A percentile compares a stretch with the other conserved stretches of the same genome.
These are phyloP conservation scores for Zygosaccharomyces bisporus DNA, from an alignment of 805 yeast genomes.

Conservation along the genomic window DNA sequence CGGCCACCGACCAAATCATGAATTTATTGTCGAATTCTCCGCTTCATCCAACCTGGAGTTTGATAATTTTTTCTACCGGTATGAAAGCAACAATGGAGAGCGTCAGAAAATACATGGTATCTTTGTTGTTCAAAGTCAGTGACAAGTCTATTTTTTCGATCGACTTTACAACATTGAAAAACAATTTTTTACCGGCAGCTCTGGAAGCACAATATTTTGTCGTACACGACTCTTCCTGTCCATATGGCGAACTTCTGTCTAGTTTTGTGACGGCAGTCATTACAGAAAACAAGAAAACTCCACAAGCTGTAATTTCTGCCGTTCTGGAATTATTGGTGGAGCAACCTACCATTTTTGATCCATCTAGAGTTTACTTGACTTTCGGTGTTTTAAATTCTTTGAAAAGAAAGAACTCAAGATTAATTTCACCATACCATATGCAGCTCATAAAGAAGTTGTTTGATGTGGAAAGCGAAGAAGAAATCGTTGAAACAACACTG, in stretches of 20 bases:
- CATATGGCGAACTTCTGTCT: slow-evolving; percentile 52
- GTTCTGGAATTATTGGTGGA: slow-evolving; percentile 47
- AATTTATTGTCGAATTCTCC: slow-evolving; percentile 48
- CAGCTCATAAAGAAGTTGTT: slow-evolving; percentile 36
- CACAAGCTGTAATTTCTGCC: slow-evolving; percentile 6
- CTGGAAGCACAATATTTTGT: slow-evolving; percentile 62
- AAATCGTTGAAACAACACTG: slow-evolving; percentile 45
- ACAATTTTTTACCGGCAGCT: slow-evolving; percentile 52
- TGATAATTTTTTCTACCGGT: slow-evolving; percentile 71
- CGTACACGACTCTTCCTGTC: slow-evolving; percentile 45
- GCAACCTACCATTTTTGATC: slow-evolving; percentile 56
- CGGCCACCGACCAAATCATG: slow-evolving; percentile 62
- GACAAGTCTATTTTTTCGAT: slow-evolving; percentile 47
- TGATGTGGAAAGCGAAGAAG: slow-evolving; percentile 45
- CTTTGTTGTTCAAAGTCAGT: slow-evolving; percentile 50
- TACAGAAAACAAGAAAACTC: slow-evolving; percentile 7
- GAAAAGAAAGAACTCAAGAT: slow-evolving; percentile 16
- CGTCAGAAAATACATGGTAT: slow-evolving; percentile 60
- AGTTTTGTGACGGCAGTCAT: slow-evolving; percentile 39
- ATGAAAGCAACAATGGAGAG: slow-evolving; percentile 73
- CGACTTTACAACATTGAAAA: slow-evolving; percentile 37
- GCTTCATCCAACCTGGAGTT: slow-evolving; percentile 68
- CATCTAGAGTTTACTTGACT: slow-evolving; percentile 59
- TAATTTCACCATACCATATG: slow-evolving; percentile 31
- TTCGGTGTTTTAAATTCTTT: slow-evolving; percentile 58